Evolutionary conservation across 2,329 filamentous ascomycete species (phyloP), one percentile per base, ranked within the genome.

Genomic region (Penicillium sp.): DNA sequence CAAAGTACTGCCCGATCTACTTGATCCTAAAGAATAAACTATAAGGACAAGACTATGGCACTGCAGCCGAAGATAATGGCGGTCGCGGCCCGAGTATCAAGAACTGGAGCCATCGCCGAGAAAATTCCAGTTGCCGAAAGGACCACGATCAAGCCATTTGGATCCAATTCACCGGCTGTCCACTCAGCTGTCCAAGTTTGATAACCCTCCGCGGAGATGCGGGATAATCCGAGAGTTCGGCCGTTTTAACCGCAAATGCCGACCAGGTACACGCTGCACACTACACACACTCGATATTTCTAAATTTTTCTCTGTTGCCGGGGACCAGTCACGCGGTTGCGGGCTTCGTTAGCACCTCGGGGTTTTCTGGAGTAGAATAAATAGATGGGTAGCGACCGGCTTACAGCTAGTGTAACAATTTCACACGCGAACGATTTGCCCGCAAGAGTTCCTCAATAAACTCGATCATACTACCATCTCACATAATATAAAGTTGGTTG

Each of bases 161-260:
- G 16, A 19, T 31, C 16, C 42, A 29, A 29, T 29, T 45, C 13
- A n/a, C 7, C 7, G 18, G 18, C 9, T 11, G 10, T 3, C 42
- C 28, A 45, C 42, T 45, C 24, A 45, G 8, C 34, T 51, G 9
- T 21, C n/a, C 37, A 18, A 18, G 43, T 48, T 54, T 48, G 43
- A 28, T 24, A 10, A 43, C 42, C 26, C 31, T 60, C 60, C 60
- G 60, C 60, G 60, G 60, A 62, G 58, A 60, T 58, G 45, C 47
- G 48, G 33, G 29, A 34, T 36, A 39, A 47, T 24, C 39, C 47
- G 49, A 24, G 18, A 33, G 37, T 18, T 19, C 13, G 11, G 24
- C 52, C 54, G 57, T 49, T 28, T 11, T 29, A 50, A 33, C 51
- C 53, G 46, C 46, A 53, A 43, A 45, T 37, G 34, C 53, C 51